A percentile compares a stretch with the other conserved stretches of the same genome.
phyloP scores from a whole-genome alignment of 2,329 filamentous ascomycete genomes.

The Fusarium denticulatum region DNA sequence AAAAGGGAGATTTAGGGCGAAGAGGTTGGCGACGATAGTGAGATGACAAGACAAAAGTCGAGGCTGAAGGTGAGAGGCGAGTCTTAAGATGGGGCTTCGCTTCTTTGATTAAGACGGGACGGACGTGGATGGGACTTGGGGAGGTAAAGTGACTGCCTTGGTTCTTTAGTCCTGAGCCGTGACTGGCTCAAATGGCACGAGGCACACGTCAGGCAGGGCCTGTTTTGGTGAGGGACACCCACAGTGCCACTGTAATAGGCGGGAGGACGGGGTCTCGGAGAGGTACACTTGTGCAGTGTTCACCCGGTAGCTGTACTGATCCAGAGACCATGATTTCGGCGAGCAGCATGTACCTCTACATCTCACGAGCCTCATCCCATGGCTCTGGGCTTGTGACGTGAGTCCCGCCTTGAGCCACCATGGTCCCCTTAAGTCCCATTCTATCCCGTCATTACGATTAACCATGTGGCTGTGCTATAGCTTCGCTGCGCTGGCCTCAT shows the following conservation, averaged over 20 bases:
- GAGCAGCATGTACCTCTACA: not conserved
- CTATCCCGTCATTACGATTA: constrained; percentile 23
- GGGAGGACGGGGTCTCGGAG: constrained; percentile 30
- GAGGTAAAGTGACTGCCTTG: constrained; percentile 37
- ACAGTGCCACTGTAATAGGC: constrained; percentile 30
- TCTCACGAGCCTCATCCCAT: constrained; percentile 20
- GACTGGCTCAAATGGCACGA: constrained; percentile 36
- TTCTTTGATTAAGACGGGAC: constrained; percentile 36
- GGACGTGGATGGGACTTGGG: constrained; percentile 20
- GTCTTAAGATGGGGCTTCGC: constrained; percentile 34
- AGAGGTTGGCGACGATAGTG: constrained; percentile 5
- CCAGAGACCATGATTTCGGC: too few relatives aligned
- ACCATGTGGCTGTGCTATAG: constrained; percentile 42
- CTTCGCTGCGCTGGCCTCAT: constrained; percentile 46
- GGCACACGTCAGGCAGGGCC: constrained; percentile 41
- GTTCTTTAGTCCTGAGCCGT: constrained; percentile 27
- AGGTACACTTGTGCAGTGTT: constrained; percentile 11
- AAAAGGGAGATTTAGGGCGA: constrained; percentile 14
- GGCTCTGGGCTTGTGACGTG: constrained; percentile 28
- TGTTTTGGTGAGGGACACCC: constrained; percentile 29
- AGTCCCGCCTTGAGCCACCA: constrained; percentile 19
- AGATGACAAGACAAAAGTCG: constrained; percentile 30
- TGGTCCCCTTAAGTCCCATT: constrained; percentile 6
- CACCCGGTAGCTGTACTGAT: constrained; percentile 1
- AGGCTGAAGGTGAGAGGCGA: constrained; percentile 39